Conservation (phyloP, 257 asterid species). For the Solanum megistacrolobum region DNA sequence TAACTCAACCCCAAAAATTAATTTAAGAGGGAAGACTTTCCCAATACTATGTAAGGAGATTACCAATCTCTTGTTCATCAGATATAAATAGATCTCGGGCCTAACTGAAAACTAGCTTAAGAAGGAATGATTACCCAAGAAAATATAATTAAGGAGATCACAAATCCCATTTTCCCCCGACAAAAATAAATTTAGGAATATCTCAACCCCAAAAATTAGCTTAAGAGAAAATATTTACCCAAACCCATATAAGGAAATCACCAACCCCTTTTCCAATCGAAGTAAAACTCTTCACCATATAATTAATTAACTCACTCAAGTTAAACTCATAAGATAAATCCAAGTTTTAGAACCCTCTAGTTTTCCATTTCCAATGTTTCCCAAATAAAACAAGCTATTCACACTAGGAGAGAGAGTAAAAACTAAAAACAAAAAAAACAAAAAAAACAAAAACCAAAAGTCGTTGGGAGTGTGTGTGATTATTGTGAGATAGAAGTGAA, state of each 20-base stretch:
- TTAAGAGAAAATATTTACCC: background rate
- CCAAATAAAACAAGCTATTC: background rate
- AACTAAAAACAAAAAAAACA: background rate
- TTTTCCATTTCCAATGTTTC: background rate
- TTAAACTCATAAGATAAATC: background rate
- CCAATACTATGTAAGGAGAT: background rate
- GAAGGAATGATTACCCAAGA: too few species aligned
- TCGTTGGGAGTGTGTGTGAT: background rate
- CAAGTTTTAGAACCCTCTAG: background rate
- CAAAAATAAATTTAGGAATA: too few species aligned
- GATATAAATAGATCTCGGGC: too few species aligned
- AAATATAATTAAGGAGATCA: background rate
- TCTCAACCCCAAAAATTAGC: background rate
- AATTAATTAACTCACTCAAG: background rate
- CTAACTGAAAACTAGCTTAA: too few species aligned
- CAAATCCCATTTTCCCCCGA: too few species aligned
- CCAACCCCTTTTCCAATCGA: background rate
- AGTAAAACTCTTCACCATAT: background rate
- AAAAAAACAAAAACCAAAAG: background rate
- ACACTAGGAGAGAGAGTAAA: background rate
- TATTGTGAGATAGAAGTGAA: background rate
- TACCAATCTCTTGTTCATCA: too few species aligned
- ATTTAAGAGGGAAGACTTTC: background rate
- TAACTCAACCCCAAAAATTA: background rate
- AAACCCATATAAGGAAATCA: background rate